Conservation (phyloP, 1,139 yeast genomes). For the Magnusiomyces clavatus region DNA sequence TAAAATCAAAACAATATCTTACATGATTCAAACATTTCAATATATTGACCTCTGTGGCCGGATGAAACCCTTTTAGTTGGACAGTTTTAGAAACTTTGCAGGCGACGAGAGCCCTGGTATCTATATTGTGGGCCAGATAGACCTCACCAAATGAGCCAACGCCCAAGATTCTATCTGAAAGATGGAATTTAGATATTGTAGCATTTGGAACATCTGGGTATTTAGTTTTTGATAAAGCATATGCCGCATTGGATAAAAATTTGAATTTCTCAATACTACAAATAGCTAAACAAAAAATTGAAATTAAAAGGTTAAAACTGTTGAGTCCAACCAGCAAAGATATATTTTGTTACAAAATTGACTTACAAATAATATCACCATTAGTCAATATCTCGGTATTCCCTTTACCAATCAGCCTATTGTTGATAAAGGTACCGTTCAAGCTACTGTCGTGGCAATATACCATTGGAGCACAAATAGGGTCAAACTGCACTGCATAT, state of each 20-base stretch:
- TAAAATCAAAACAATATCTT: constrained; percentile 2
- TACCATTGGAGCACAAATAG: constrained; percentile 39
- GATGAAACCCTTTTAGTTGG: constrained; percentile 15
- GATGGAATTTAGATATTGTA: constrained; percentile 32
- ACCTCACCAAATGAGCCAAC: constrained; percentile 58
- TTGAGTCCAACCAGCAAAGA: too few species aligned
- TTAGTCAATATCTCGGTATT: constrained; percentile 37
- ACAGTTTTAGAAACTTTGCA: constrained; percentile 21
- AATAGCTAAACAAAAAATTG: too few species aligned
- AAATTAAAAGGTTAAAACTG: background rate
- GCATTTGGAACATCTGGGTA: too few species aligned
- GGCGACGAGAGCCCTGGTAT: constrained; percentile 21
- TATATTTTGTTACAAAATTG: background rate
- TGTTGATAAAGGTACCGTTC: constrained; percentile 48
- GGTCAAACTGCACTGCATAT: constrained; percentile 48
- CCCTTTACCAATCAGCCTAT: constrained; percentile 30
- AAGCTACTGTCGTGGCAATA: constrained; percentile 48
- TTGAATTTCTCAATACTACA: too few species aligned
- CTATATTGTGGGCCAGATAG: constrained; percentile 17
- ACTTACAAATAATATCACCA: constrained; percentile 37
- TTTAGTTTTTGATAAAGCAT: too few species aligned
- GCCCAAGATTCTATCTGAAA: constrained; percentile 43
- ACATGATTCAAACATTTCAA: constrained; percentile 20
- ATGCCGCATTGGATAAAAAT: too few species aligned
- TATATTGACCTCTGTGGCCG: constrained; percentile 20